Evolutionary conservation across 2,329 filamentous ascomycete genomes (phyloP).

Genomic region (Fusarium sp.): DNA sequence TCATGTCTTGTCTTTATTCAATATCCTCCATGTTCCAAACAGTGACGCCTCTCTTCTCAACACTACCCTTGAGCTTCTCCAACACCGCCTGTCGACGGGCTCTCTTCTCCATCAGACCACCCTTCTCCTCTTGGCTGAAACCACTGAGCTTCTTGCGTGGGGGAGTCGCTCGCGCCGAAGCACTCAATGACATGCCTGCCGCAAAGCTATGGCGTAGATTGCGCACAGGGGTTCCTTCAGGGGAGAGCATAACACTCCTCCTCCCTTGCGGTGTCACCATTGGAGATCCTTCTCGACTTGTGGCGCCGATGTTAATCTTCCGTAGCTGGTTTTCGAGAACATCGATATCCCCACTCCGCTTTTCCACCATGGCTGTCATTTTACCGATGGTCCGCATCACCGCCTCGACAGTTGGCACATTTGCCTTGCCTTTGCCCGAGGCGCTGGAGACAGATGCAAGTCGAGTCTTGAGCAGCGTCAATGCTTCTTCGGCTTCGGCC

Average conservation of each 20-base stretch:
- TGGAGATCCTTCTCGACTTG: conserved; percentile 56
- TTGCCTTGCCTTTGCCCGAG: conserved; percentile 56
- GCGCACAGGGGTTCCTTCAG: conserved; percentile 55
- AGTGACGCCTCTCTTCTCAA: conserved; percentile 60
- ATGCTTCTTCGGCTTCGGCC: conserved; percentile 79
- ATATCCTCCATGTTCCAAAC: conserved; percentile 61
- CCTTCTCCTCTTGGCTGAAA: conserved; percentile 68
- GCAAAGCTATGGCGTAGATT: conserved; percentile 53
- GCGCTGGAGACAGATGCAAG: conserved; percentile 68
- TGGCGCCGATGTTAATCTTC: conserved; percentile 66
- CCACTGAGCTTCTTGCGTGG: conserved; percentile 70
- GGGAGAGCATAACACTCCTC: conserved; percentile 53
- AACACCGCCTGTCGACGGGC: conserved; percentile 63
- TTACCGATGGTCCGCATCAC: conserved; percentile 91
- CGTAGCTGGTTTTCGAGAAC: conserved; percentile 88
- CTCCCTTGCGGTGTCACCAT: conserved; percentile 52
- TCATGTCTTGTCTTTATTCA: conserved; percentile 48
- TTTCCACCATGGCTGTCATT: conserved; percentile 92
- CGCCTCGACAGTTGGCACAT: conserved; percentile 86
- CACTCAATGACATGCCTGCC: conserved; percentile 53
- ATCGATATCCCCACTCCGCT: conserved; percentile 89
- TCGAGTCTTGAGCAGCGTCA: conserved; percentile 81
- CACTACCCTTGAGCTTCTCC: conserved; percentile 58
- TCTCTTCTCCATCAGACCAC: conserved; percentile 62
- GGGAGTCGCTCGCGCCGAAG: conserved; percentile 53